A percentile compares a stretch with the other conserved stretches of the same genome.
Conservation (phyloP, 2,329 filamentous ascomycete genomes). For the Ambrosiella xylebori region DNA sequence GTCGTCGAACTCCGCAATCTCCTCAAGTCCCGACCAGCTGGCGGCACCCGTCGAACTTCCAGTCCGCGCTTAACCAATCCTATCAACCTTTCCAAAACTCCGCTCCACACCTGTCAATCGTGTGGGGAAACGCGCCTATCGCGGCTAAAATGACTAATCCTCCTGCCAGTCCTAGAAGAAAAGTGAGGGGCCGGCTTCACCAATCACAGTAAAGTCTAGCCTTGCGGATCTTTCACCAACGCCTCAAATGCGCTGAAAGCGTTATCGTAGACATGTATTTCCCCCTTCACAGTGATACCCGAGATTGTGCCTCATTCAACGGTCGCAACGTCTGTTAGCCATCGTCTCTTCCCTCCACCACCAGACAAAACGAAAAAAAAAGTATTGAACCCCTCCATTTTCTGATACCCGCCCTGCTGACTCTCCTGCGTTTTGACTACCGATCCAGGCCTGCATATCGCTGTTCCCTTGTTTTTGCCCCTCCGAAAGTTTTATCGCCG, state of each 20-base stretch:
- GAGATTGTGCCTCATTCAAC: too few relatives aligned
- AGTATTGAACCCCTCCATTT: neutral
- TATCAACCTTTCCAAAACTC: neutral
- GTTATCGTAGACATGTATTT: neutral
- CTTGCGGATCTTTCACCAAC: neutral
- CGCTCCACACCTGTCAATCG: neutral
- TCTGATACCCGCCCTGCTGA: neutral
- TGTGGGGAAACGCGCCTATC: conserved; percentile 2
- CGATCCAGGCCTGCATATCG: neutral
- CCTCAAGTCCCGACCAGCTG: neutral
- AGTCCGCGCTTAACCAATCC: neutral
- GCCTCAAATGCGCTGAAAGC: neutral
- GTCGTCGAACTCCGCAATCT: neutral
- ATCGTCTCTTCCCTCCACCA: neutral
- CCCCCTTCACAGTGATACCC: neutral
- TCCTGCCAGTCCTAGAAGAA: neutral
- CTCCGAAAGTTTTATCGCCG: neutral
- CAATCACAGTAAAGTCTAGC: conserved; percentile 4
- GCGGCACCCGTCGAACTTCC: neutral
- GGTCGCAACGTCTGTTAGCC: neutral
- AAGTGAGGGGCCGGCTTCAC: neutral
- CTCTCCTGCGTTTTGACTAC: neutral
- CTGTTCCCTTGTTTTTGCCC: neutral
- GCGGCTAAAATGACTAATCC: neutral
- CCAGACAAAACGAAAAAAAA: neutral